Evolutionary conservation across 2,329 filamentous ascomycete species (phyloP).

Genomic region (Talaromyces islandicus): DNA sequence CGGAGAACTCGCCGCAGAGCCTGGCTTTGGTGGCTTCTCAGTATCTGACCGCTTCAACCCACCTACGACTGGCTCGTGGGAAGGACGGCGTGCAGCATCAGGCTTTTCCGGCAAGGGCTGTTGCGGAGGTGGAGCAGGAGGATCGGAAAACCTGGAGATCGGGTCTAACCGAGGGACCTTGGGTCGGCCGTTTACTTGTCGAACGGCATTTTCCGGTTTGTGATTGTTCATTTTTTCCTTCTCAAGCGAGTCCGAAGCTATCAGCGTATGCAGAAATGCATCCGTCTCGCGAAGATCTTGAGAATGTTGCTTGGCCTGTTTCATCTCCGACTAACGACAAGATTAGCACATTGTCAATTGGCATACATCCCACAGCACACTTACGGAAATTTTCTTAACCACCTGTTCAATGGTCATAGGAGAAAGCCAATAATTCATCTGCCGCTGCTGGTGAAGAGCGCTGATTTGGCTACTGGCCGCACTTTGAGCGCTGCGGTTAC

Average conservation of each 20-base stretch:
- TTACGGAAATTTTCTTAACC: slow-evolving; percentile 76
- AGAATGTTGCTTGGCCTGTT: slow-evolving; percentile 78
- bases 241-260: slow-evolving; percentile 63
- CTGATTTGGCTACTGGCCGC: slow-evolving; percentile 50
- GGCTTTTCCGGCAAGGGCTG: slow-evolving; percentile 92
- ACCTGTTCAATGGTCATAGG: slow-evolving; percentile 93
- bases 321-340: slow-evolving; percentile 71
- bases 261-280: slow-evolving; percentile 70
- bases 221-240: slow-evolving; percentile 42
- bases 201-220: slow-evolving; percentile 36
- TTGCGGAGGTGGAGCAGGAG: slow-evolving; percentile 86
- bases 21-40: slow-evolving; percentile 58
- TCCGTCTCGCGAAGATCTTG: slow-evolving; percentile 78
- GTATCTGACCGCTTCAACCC: slow-evolving; percentile 70
- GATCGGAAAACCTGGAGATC: slow-evolving; percentile 83
- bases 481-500: slow-evolving; percentile 53
- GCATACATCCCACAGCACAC: slow-evolving; percentile 1
- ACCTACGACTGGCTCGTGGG: slow-evolving; percentile 33
- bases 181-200: slow-evolving; percentile 41
- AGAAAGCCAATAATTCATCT: slow-evolving; percentile 76
- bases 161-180: slow-evolving; percentile 60
- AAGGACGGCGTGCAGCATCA: slow-evolving; percentile 51
- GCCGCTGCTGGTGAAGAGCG: slow-evolving; percentile 63
- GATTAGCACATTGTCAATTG: neutral
- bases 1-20: slow-evolving; percentile 36